phyloP scores from a whole-genome alignment of 441 rosid species.

The Eruca vesicaria region DNA sequence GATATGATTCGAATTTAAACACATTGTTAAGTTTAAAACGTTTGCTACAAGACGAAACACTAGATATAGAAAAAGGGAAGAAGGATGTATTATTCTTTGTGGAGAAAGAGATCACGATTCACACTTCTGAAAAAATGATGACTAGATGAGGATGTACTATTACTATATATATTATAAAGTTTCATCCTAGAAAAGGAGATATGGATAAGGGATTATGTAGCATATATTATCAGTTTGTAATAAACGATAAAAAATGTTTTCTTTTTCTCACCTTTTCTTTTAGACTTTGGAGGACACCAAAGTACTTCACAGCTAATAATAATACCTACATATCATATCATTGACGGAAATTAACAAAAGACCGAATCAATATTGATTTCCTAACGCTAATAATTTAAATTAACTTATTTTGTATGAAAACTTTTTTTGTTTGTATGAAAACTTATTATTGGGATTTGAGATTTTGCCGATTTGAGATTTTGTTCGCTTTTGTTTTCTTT shows the following conservation, averaged over 20 bases:
- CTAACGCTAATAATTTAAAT: not conserved
- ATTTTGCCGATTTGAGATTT: no score
- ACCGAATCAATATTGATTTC: conserved; percentile 2
- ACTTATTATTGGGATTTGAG: no score
- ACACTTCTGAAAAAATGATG: conserved; percentile 15
- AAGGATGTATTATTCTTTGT: not conserved
- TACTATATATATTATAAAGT: not conserved
- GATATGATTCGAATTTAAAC: not conserved
- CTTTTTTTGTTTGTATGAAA: no score
- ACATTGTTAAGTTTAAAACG: not conserved
- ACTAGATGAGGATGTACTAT: conserved; percentile 4
- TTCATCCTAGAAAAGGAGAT: not conserved
- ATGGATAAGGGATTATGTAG: conserved; percentile 11
- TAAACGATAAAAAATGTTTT: not conserved
- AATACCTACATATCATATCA: conserved; percentile 12
- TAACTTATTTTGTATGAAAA: not conserved
- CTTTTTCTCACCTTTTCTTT: not conserved
- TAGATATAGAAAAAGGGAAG: not conserved
- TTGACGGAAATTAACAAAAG: not conserved
- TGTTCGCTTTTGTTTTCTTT: no score
- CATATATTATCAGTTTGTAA: not conserved
- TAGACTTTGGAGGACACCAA: conserved; percentile 14
- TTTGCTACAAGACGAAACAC: not conserved
- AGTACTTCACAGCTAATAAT: conserved; percentile 9
- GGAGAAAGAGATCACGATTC: conserved; percentile 17